Base-by-base conservation (phyloP, 345 rosid genomes). In the Gossypium raimondii region DNA sequence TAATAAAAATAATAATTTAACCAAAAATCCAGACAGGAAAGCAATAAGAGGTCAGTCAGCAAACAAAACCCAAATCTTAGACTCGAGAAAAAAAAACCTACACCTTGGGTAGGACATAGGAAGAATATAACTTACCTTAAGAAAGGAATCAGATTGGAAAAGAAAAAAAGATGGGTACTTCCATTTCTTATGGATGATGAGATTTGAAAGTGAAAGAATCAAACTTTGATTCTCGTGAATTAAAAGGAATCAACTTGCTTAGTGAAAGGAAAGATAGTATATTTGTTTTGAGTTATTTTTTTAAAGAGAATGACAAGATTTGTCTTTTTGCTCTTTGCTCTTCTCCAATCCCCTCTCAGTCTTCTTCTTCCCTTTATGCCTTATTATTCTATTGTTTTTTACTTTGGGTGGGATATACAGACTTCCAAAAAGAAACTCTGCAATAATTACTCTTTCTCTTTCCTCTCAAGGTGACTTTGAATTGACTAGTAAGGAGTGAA, bases 241-340 rank as follows among this genome's bases (percentile, higher is more conserved):
- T 17, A 9, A 43, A 11, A 55, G 38, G 70, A 74, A 61, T 50
- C 61, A 61, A 68, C 76, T 73, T 47, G 27, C 76, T 70, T 14
- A 44, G 44, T 55, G 56, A 18, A 43, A 11, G 61, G 24, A 16
- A 51, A 69, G 41, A 27, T 9, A 17, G 27, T 47, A 45, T 45
- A 18, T 67, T 67, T 45, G 52, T 50, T 16, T 3, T 53, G n/a
- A 17, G 16, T 52, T 27, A 27, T 27, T 20, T 6, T 6, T 34
- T 4, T n/a, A 1, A 27, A 45, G 34, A 24, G 17, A 63, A 63
- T 9, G 50, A 63, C 45, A 72, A 72, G 52, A 38, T 43, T 57
- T 56, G 61, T 57, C 61, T 22, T 58, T 63, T 44, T 48, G 10
- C 65, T 72, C 60, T 57, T 7, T 41, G 62, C 62, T n/a, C 44